Percentiles rank a stretch among this genome's conserved stretches.
These are phyloP conservation scores for Saraca asoca DNA, from an alignment of 331 rosid genomes.

Conservation along the genomic window DNA sequence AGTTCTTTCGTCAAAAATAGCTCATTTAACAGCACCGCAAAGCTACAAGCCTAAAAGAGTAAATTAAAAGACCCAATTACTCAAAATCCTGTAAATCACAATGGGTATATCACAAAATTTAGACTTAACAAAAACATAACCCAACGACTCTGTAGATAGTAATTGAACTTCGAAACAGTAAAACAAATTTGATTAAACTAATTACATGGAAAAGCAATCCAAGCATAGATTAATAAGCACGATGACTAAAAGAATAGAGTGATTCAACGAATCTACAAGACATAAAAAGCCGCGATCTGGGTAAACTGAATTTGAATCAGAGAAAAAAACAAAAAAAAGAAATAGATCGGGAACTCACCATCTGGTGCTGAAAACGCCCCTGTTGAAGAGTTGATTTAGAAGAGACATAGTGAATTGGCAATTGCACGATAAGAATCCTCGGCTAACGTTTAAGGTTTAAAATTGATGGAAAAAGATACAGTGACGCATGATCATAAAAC, in stretches of 20 bases:
- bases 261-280: background rate
- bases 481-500: no score
- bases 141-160: conserved; percentile 3
- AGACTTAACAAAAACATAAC: background rate
- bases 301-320: background rate
- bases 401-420: conserved; percentile 62
- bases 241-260: background rate
- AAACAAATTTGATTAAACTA: background rate
- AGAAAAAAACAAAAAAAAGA: no score
- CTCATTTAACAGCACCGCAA: conserved; percentile 7
- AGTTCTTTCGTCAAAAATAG: conserved; percentile 2
- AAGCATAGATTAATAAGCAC: background rate
- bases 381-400: conserved; percentile 85
- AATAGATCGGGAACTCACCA: conserved; percentile 59
- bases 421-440: background rate
- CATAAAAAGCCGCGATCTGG: no score
- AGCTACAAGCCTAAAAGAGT: background rate
- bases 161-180: conserved; percentile 20
- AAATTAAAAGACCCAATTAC: conserved; percentile 1
- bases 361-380: conserved; percentile 88
- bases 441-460: background rate
- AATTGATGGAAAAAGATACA: no score
- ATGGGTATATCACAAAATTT: background rate
- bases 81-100: conserved; percentile 28
- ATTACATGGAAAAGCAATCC: background rate